A percentile compares a stretch with the other conserved stretches of the same genome.
Evolutionary conservation across 1,139 yeast genomes (phyloP).

Genomic region (Hansenula sp.): DNA sequence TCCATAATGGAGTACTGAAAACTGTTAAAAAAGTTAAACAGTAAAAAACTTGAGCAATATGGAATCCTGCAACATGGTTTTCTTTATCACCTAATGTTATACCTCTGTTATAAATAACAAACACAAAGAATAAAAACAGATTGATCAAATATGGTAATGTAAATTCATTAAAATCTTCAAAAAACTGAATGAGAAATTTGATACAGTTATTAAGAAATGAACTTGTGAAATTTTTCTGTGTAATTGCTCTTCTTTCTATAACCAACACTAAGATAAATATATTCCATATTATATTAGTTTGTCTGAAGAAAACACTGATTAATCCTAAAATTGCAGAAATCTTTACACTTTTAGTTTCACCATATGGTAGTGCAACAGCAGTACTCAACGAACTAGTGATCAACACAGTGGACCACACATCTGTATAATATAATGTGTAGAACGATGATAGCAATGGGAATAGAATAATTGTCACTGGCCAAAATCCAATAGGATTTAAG

Average conservation of each 20-base stretch:
- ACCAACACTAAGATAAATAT: slow-evolving; percentile 54
- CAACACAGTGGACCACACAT: slow-evolving; percentile 82
- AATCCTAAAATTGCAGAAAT: slow-evolving; percentile 45
- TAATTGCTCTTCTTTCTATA: slow-evolving; percentile 45
- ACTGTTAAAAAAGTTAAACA: slow-evolving; percentile 58
- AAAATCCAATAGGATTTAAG: slow-evolving; percentile 36
- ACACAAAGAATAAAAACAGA: slow-evolving; percentile 46
- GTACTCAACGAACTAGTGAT: slow-evolving; percentile 47
- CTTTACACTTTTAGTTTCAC: slow-evolving; percentile 27
- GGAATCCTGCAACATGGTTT: slow-evolving; percentile 70
- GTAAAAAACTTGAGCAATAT: slow-evolving; percentile 78
- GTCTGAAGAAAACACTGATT: slow-evolving; percentile 69
- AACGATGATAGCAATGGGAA: slow-evolving; percentile 74
- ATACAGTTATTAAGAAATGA: slow-evolving; percentile 31
- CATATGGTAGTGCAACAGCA: slow-evolving; percentile 31
- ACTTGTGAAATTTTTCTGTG: slow-evolving; percentile 33
- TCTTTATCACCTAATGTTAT: slow-evolving; percentile 82
- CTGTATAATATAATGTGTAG: slow-evolving; percentile 82
- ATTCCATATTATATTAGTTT: slow-evolving; percentile 88
- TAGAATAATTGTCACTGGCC: slow-evolving; percentile 44
- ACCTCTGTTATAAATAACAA: slow-evolving; percentile 65
- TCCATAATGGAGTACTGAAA: slow-evolving; percentile 71
- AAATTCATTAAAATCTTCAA: slow-evolving; percentile 28
- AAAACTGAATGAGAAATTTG: slow-evolving; percentile 29
- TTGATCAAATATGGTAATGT: slow-evolving; percentile 52